Percentiles rank a stretch among this genome's conserved stretches.
phyloP scores from a whole-genome alignment of 805 yeast genomes.

The Cyberlindnera japonica region DNA sequence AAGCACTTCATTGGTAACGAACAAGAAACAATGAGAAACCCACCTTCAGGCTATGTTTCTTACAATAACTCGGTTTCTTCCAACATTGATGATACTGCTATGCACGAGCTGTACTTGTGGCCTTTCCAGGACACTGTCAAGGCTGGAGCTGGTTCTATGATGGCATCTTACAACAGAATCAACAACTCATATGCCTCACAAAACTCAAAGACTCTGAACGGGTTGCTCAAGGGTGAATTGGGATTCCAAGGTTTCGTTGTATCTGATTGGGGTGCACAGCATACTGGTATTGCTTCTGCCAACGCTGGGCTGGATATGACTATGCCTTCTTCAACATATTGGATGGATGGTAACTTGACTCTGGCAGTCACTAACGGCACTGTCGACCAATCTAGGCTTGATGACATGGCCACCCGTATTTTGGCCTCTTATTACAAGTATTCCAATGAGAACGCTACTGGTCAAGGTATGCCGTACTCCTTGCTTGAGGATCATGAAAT shows the following conservation, averaged over 20 bases:
- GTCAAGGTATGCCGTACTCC: conserved; percentile 10
- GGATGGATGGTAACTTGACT: conserved; percentile 9
- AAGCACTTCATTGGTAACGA: conserved; percentile 11
- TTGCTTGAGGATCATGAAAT: conserved; percentile 3
- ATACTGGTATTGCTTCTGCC: conserved; percentile 7
- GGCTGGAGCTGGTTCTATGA: conserved; percentile 10
- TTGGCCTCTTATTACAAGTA: conserved; percentile 8
- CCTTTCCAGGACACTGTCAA: conserved; percentile 9
- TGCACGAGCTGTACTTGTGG: conserved; percentile 9
- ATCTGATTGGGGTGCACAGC: conserved; percentile 9
- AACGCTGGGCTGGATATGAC: conserved; percentile 8
- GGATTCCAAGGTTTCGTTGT: conserved; percentile 11
- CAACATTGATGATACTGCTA: conserved; percentile 7
- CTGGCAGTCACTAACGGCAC: conserved; percentile 7
- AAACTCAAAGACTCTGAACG: conserved; percentile 7
- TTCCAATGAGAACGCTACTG: conserved; percentile 5
- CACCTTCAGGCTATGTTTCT: background rate
- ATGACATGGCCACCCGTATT: conserved; percentile 10
- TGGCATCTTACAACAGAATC: conserved; percentile 10
- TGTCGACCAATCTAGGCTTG: conserved; percentile 4
- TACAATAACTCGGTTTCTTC: conserved; percentile 5
- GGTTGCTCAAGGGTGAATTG: conserved; percentile 5
- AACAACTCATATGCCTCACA: conserved; percentile 7
- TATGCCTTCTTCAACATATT: conserved; percentile 8
- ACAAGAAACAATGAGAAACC: conserved; percentile 10